Evolutionary conservation across 306 rosid species (phyloP), one percentile per base, ranked within the genome.

Genomic region (Cicer arietinum): DNA sequence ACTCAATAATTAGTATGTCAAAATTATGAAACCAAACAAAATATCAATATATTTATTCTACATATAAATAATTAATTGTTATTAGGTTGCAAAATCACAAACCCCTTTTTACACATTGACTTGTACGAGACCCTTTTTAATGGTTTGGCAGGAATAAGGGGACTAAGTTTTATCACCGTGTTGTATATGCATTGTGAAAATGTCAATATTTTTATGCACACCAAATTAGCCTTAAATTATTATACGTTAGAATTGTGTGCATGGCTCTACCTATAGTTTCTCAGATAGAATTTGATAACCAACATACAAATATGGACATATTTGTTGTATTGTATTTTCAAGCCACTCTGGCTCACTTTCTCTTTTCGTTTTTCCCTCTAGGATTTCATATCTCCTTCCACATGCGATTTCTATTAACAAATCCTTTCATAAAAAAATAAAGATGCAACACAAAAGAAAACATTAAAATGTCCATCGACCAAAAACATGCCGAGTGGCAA

Each of bases 181-280:
- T 44, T 65, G 71, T 17, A 8, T 14, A 35, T 35, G 71, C 51
- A 59, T 18, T 10, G 48, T 30, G 16, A 60, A 14, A 74, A 58
- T 1, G 66, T 35, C 66, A 54, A 6, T 60, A 46, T 45, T 45
- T 50, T 53, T 45, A 54, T 51, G 48, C 12, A 59, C 6, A 40
- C 1, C 68, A 22, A 66, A 51, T 45, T 45, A 50, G 43, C 75
- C 41, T 44, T 25, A 35, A 30, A 57, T 71, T 69, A 18, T 39
- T 7, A 68, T 7, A 42, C 42, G 53, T 35, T 47, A 59, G 12
- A 59, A 20, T 3, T 71, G 60, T 68, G 46, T 13, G 1, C 35
- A 47, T 47, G 52, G 60, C 20, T 59, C 22, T 59, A 22, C 71
- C 46, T 14, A 68, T 68, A 59, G 73, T 54, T 22, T 67, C 58